A percentile compares a stretch with the other conserved stretches of the same genome.
Conservation (phyloP, 176 grass and related monocot species). For the maize (Zea mays) region Zm-B73-REFERENCE-NAM-5.0 NC_050103.1:174010501-174011000, state of each 20-base stretch:
- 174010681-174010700: conserved; percentile 4
- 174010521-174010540: background rate
- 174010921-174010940: background rate
- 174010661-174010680: background rate
- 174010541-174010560: background rate
- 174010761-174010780: conserved; percentile 77
- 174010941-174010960: conserved; percentile 1
- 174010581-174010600: background rate
- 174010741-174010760: background rate
- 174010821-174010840: conserved; percentile 69
- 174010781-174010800: conserved; percentile 52
- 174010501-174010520: conserved; percentile 28
- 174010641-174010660: background rate
- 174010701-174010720: too few species aligned
- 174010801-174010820: conserved; percentile 49
- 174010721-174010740: too few species aligned
- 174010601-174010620: background rate
- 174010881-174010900: background rate
- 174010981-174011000: background rate
- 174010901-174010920: background rate
- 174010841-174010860: conserved; percentile 30
- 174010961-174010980: background rate
- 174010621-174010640: background rate
- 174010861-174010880: conserved; percentile 5
- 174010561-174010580: background rate